A percentile compares a stretch with the other conserved stretches of the same genome.
These are phyloP conservation scores for Sphaerobolus stellatus DNA, from an alignment of 1,284 basidiomycete species.

Conservation along the genomic window DNA sequence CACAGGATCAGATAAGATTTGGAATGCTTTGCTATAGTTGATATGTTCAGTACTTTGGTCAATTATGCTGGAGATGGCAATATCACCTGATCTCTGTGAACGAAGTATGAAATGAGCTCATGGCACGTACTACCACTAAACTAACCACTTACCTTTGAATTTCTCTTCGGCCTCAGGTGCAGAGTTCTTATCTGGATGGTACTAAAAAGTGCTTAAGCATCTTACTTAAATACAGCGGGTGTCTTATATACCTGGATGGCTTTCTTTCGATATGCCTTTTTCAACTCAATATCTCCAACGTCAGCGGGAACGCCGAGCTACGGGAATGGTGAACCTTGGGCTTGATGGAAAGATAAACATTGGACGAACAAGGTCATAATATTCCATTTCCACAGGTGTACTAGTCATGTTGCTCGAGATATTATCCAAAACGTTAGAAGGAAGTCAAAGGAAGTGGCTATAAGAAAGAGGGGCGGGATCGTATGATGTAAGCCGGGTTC, in stretches of 20 bases:
- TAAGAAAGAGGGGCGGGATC: too few relatives aligned
- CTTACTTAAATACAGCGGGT: neutral
- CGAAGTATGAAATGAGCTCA: neutral
- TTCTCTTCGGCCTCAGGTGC: conserved; percentile 85
- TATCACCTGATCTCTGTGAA: conserved; percentile 2
- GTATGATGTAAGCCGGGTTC: too few relatives aligned
- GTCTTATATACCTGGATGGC: conserved; percentile 79
- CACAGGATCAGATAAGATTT: conserved; percentile 82
- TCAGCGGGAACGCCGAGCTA: conserved; percentile 51
- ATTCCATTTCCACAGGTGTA: conserved; percentile 64
- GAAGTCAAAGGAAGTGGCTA: too few relatives aligned
- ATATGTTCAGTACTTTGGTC: neutral
- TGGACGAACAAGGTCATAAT: conserved; percentile 58
- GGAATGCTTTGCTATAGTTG: conserved; percentile 77
- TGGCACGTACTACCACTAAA: neutral
- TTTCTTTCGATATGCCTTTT: conserved; percentile 94
- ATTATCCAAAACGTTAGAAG: too few relatives aligned
- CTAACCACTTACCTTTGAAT: conserved; percentile 91
- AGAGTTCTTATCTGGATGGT: conserved; percentile 92
- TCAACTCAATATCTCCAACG: conserved; percentile 72
- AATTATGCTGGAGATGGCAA: neutral
- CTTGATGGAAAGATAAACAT: conserved; percentile 1
- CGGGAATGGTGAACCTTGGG: neutral
- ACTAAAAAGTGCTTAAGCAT: conserved; percentile 44
- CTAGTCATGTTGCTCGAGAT: too few relatives aligned